Conservation (phyloP, 2,329 filamentous ascomycete genomes). For the Alternaria brassicae region DNA sequence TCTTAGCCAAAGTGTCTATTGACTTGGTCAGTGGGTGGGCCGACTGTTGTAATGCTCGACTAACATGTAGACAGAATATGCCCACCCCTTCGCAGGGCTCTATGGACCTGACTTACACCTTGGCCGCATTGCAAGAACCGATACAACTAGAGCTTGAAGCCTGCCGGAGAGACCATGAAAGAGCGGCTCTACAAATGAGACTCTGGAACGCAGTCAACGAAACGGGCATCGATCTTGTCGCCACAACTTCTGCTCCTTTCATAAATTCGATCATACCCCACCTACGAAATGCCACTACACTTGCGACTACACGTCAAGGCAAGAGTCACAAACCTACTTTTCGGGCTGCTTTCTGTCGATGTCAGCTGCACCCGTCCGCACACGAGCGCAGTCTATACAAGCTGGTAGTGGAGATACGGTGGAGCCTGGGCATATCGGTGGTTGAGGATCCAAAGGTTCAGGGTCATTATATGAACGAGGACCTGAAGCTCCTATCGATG, state of each 20-base stretch:
- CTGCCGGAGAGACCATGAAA: slow-evolving; percentile 19
- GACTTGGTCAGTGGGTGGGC: slow-evolving; percentile 32
- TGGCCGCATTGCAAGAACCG: slow-evolving; percentile 6
- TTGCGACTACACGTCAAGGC: slow-evolving; percentile 27
- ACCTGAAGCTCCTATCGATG: slow-evolving; percentile 34
- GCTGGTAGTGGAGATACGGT: slow-evolving; percentile 41
- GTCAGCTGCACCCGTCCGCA: slow-evolving; percentile 22
- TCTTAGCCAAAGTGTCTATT: slow-evolving; percentile 38
- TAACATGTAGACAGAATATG: slow-evolving; percentile 17
- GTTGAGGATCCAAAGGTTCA: slow-evolving; percentile 29
- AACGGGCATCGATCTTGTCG: slow-evolving; percentile 27
- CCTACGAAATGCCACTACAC: slow-evolving; percentile 28
- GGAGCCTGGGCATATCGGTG: slow-evolving; percentile 36
- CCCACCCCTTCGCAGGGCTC: slow-evolving; percentile 1
- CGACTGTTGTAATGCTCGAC: not conserved
- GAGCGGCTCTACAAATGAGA: slow-evolving; percentile 22
- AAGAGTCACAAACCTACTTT: slow-evolving; percentile 24
- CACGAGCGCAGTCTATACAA: slow-evolving; percentile 11
- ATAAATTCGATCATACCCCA: slow-evolving; percentile 31
- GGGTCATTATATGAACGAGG: slow-evolving; percentile 29
- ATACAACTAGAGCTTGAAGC: slow-evolving; percentile 33
- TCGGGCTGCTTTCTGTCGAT: slow-evolving; percentile 38
- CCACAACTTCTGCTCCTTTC: slow-evolving; percentile 21
- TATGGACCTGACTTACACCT: not conserved
- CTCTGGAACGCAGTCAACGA: slow-evolving; percentile 26